phyloP scores from a whole-genome alignment of 306 rosid species.

The Nissolia schottii region DNA sequence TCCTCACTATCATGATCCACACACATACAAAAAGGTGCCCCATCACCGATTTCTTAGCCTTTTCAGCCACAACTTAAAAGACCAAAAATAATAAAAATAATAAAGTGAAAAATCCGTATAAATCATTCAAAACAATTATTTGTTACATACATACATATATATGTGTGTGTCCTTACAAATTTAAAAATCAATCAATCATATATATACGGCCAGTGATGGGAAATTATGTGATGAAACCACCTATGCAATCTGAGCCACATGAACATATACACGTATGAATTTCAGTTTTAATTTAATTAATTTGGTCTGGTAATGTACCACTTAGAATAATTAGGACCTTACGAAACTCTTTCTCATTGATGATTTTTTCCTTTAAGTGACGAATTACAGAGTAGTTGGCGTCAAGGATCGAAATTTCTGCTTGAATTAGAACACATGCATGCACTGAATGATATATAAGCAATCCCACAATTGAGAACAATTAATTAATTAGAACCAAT shows the following conservation, averaged over 20 bases:
- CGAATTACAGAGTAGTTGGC: constrained; percentile 16
- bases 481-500: neutral
- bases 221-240: constrained; percentile 10
- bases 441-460: neutral
- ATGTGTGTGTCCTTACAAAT: neutral
- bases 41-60: neutral
- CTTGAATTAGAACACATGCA: neutral
- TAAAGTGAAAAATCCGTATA: neutral
- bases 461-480: neutral
- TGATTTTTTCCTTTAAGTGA: neutral
- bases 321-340: constrained; percentile 20
- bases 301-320: constrained; percentile 9
- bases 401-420: constrained; percentile 1
- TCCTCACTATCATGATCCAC: neutral
- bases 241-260: constrained; percentile 24
- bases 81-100: no score
- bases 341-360: neutral
- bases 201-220: constrained; percentile 8
- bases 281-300: constrained; percentile 20
- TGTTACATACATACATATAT: neutral
- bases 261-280: constrained; percentile 20
- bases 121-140: constrained; percentile 14
- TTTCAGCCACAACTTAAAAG: constrained; percentile 20
- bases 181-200: constrained; percentile 34
- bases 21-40: neutral